Conservation (phyloP, 768 basidiomycete species). For the Panus rudis region DNA sequence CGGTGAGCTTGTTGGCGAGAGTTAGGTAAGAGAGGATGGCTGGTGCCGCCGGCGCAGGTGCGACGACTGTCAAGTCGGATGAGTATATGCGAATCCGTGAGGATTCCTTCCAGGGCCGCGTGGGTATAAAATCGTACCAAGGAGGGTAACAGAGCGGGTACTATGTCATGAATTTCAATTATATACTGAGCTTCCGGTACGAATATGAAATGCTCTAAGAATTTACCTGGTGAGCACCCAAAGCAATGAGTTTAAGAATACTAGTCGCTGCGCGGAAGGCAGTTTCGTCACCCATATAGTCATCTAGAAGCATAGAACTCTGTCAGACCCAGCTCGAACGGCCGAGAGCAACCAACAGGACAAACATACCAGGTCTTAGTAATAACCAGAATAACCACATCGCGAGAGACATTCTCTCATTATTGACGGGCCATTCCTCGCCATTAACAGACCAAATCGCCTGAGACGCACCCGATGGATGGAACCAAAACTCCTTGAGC, state of each 20-base stretch:
- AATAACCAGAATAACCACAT: constrained; percentile 83
- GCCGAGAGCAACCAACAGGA: background rate
- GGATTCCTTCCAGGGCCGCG: constrained; percentile 11
- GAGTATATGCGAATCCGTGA: constrained; percentile 15
- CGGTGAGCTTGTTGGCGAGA: constrained; percentile 30
- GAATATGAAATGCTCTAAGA: constrained; percentile 20
- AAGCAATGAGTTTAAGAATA: constrained; percentile 52
- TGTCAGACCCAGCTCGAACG: background rate
- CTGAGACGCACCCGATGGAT: constrained; percentile 47
- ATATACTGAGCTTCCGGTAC: constrained; percentile 1
- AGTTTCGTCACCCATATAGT: constrained; percentile 34
- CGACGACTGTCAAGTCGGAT: constrained; percentile 33
- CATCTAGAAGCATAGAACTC: constrained; percentile 42
- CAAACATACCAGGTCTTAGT: constrained; percentile 47
- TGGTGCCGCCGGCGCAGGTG: constrained; percentile 60
- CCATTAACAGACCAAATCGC: constrained; percentile 34
- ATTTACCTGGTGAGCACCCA: constrained; percentile 64
- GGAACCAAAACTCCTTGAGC: constrained; percentile 64
- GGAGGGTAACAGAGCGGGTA: constrained; percentile 51
- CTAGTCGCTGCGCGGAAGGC: constrained; percentile 39
- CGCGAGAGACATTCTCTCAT: constrained; percentile 47
- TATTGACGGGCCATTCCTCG: constrained; percentile 52
- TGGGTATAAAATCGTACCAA: constrained; percentile 52
- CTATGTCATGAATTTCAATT: constrained; percentile 27
- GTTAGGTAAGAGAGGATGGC: constrained; percentile 68